Evolutionary conservation across 192 early-diverging fungal genomes (phyloP).

Genomic region (Helicostylum pulchrum): DNA sequence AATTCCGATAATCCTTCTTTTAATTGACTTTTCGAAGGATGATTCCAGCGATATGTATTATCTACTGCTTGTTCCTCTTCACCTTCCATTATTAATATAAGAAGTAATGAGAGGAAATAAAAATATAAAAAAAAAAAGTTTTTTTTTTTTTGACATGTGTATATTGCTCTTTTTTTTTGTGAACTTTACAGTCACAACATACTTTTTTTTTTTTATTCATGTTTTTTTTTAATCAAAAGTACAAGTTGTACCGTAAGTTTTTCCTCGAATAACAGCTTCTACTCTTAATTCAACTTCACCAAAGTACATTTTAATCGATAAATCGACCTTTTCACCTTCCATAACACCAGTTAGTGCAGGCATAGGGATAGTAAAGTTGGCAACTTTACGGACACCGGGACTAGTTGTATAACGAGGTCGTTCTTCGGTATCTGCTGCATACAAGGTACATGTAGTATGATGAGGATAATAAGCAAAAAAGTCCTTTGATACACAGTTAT

Average conservation of each 20-base stretch:
- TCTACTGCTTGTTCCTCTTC: too few relatives aligned
- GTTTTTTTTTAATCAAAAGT: slow-evolving; percentile 34
- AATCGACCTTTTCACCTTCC: slow-evolving; percentile 38
- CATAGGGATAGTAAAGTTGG: slow-evolving; percentile 44
- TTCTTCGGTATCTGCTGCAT: slow-evolving; percentile 38
- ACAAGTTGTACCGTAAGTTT: slow-evolving; percentile 42
- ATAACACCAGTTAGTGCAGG: slow-evolving; percentile 36
- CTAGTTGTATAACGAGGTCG: slow-evolving; percentile 37
- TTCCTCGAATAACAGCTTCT: slow-evolving; percentile 41
- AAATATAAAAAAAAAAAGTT: too few relatives aligned
- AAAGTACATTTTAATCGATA: slow-evolving; percentile 44
- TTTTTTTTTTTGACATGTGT: too few relatives aligned
- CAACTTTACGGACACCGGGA: slow-evolving; percentile 39
- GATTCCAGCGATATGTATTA: too few relatives aligned
- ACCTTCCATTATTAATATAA: too few relatives aligned
- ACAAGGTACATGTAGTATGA: slow-evolving; percentile 41
- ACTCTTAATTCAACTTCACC: slow-evolving; percentile 42
- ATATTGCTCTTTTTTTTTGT: too few relatives aligned
- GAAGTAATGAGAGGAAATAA: too few relatives aligned
- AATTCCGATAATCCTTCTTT: too few relatives aligned
- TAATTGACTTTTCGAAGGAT: too few relatives aligned
- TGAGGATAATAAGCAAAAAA: slow-evolving; percentile 44
- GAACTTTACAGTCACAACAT: neutral
- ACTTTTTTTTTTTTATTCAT: slow-evolving; percentile 11
- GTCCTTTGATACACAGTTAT: slow-evolving; percentile 40